Evolutionary conservation across 2,329 filamentous ascomycete species (phyloP).

Genomic region (Teratosphaeriaceae sp.): DNA sequence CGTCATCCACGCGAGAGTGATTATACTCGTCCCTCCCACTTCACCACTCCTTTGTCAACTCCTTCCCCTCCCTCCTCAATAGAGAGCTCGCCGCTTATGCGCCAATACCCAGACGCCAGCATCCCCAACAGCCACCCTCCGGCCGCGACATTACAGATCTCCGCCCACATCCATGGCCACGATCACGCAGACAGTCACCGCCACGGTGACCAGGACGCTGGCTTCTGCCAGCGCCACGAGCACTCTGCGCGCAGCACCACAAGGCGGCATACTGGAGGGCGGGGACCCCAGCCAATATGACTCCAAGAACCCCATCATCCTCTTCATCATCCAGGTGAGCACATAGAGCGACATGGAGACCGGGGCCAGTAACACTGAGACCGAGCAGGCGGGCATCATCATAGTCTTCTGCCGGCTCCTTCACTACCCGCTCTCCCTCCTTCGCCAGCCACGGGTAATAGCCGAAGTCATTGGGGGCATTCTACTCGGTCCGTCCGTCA

Average conservation of each 20-base stretch:
- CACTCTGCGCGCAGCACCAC: constrained; percentile 40
- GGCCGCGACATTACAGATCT: too few relatives aligned
- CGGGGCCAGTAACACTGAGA: too few relatives aligned
- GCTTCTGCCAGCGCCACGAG: constrained; percentile 19
- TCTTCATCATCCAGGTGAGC: constrained; percentile 70
- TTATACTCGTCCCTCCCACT: too few relatives aligned
- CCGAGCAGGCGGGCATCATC: constrained; percentile 66
- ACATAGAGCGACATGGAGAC: too few relatives aligned
- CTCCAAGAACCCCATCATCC: constrained; percentile 62
- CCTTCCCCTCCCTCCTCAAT: too few relatives aligned
- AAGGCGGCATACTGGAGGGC: constrained; percentile 66
- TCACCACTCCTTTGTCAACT: too few relatives aligned
- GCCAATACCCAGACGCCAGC: too few relatives aligned
- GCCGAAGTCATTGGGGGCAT: constrained; percentile 82
- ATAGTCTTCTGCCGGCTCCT: constrained; percentile 67
- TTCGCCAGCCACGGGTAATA: constrained; percentile 76
- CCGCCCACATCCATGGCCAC: too few relatives aligned
- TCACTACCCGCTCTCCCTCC: constrained; percentile 68
- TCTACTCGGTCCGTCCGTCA: constrained; percentile 76
- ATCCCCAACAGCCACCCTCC: too few relatives aligned
- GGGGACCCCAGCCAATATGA: constrained; percentile 63
- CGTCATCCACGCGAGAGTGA: too few relatives aligned
- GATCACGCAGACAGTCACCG: constrained; percentile 15
- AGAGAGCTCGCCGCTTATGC: too few relatives aligned
- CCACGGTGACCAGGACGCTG: constrained; percentile 18